Base-by-base conservation (phyloP, 208 protist species). In the Acanthamoeba sp. region DNA sequence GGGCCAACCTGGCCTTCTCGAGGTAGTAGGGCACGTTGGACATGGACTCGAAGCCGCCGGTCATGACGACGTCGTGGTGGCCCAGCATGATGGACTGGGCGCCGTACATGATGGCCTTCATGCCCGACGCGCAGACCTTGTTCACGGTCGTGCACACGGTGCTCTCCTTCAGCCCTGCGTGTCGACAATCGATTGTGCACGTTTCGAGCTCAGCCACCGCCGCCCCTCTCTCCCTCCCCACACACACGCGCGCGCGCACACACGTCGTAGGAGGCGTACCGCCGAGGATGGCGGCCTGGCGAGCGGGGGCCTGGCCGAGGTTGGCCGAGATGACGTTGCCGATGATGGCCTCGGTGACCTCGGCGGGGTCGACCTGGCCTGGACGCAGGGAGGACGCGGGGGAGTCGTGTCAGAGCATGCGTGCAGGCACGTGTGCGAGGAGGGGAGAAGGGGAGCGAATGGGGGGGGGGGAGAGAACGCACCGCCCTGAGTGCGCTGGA, bases 1-100 rank as follows among this genome's bases (percentile, higher is more conserved):
- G 50, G 6, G 96, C 96, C 38, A 48, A 91, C 38, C 97, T 48
- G 18, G 84, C 96, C 34, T 96, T 94, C n/a, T 82, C 91, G 10
- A 98, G 18, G 32, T 97, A 97, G 89, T 97, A 98, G 42, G 98
- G 98, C 14, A 95, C 94, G 36, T 98, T 95, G 20, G 96, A 97
- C 98, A 99, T 99, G 40, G 34, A 95, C 94, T 99, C 98, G 73
- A 98, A 97, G 78, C 97, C 97, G 69, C 97, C 97, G 29, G 97
- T 95, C 42, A 98, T 52, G 0, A 98, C 85, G 1, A 96, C 48
- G 24, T 98, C 92, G 42, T 94, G 55, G 2, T 96, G 71, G 52
- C 97, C 97, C 6, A 97, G 91, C 22, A 59, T 24, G 78, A 98
- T 97, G 2, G 64, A 94, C 93, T 98, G 96, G 0, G 97, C 78